These are phyloP conservation scores for Diutina scorzettiae DNA, from an alignment of 1,139 yeast species.

Conservation along the genomic window DNA sequence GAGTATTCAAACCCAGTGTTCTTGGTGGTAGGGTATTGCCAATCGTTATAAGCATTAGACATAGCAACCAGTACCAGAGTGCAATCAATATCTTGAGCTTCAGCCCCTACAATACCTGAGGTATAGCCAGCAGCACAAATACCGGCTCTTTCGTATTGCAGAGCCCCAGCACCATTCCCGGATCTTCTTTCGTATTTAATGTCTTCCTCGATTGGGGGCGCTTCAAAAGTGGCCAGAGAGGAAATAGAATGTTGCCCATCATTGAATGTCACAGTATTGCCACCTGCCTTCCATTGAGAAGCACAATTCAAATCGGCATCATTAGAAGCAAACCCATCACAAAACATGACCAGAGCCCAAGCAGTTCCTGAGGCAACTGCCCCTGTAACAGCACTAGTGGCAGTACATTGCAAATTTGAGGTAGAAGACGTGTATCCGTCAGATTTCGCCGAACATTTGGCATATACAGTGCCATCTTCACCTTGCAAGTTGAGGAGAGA, in stretches of 20 bases:
- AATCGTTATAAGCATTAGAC: too few species aligned
- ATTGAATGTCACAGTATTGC: background rate
- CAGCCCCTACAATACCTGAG: too few species aligned
- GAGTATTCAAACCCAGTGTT: too few species aligned
- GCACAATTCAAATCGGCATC: background rate
- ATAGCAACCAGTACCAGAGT: too few species aligned
- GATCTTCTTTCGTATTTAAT: too few species aligned
- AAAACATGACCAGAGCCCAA: background rate
- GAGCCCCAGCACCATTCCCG: too few species aligned
- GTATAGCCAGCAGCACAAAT: too few species aligned
- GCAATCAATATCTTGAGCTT: too few species aligned
- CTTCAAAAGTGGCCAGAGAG: background rate
- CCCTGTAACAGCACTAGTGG: constrained; percentile 9
- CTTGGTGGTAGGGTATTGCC: too few species aligned
- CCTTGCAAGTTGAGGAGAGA: constrained; percentile 13
- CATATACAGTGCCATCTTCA: constrained; percentile 12
- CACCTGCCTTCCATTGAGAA: background rate
- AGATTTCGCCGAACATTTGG: constrained; percentile 16
- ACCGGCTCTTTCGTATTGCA: too few species aligned
- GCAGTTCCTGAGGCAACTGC: background rate
- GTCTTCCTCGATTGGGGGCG: too few species aligned
- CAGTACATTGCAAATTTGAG: constrained; percentile 18
- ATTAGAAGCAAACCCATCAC: background rate
- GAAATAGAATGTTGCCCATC: background rate
- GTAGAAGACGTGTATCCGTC: constrained; percentile 16